Percentiles rank a stretch among this genome's conserved stretches.
phyloP scores from a whole-genome alignment of 2,329 filamentous ascomycete genomes.

The Akanthomyces lecanii region DNA sequence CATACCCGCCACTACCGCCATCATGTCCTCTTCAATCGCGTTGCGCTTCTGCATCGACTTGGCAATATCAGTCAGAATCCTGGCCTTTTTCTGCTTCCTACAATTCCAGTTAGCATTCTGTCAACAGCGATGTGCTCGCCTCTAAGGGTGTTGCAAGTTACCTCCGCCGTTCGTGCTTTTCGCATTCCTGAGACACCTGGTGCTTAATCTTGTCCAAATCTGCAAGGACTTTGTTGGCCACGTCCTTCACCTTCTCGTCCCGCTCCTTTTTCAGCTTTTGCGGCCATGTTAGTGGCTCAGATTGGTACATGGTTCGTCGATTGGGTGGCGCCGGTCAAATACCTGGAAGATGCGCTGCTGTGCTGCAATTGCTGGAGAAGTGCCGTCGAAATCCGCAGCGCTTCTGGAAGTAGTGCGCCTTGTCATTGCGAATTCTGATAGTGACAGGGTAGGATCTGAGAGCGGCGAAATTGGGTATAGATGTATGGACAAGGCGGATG shows the following conservation, averaged over 20 bases:
- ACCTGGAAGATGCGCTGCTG: constrained; percentile 29
- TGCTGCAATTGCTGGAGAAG: constrained; percentile 22
- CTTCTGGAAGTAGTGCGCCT: not conserved
- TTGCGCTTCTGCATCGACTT: not conserved
- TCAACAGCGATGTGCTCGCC: not conserved
- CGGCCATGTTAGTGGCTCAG: not conserved
- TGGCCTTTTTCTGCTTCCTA: constrained; percentile 2
- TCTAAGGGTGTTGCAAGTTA: constrained; percentile 11
- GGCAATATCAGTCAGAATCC: constrained; percentile 3
- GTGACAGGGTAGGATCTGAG: not conserved
- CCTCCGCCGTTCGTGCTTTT: constrained; percentile 25
- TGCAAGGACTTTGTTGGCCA: constrained; percentile 23
- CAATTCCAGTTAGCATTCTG: not conserved
- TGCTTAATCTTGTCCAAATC: constrained; percentile 26
- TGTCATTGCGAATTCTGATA: not conserved
- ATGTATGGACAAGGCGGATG: not conserved
- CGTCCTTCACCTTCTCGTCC: constrained; percentile 24
- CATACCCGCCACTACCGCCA: constrained; percentile 15
- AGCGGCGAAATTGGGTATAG: not conserved
- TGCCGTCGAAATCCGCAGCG: not conserved
- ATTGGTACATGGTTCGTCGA: too few species aligned
- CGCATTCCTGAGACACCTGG: constrained; percentile 22
- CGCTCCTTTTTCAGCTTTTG: constrained; percentile 30
- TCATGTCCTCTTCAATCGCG: constrained; percentile 10
- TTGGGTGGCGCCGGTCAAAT: not conserved